phyloP scores from a whole-genome alignment of 805 yeast genomes.

The Wickerhamiella kurtzmanii region DNA sequence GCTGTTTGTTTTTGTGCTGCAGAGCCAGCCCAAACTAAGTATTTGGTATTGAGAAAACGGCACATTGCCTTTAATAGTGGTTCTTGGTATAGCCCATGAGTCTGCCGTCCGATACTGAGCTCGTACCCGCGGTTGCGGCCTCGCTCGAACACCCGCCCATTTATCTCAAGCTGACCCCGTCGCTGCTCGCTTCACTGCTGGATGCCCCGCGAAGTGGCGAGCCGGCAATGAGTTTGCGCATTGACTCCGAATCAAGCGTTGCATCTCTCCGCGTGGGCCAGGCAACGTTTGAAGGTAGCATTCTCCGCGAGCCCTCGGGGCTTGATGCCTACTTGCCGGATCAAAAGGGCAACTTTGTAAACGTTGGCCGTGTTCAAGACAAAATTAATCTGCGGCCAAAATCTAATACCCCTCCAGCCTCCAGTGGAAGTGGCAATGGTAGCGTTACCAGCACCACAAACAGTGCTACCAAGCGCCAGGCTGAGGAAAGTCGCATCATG shows the following conservation, averaged over 20 bases:
- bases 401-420: not conserved
- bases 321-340: not conserved
- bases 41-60: too few species aligned
- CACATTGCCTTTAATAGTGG: too few species aligned
- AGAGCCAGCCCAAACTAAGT: too few species aligned
- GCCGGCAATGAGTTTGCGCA: not conserved
- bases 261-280: not conserved
- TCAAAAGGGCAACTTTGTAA: not conserved
- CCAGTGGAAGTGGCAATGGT: not conserved
- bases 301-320: not conserved
- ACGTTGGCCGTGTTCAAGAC: not conserved
- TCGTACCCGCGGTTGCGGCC: not conserved
- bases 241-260: not conserved
- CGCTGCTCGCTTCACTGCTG: constrained; percentile 7
- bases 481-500: constrained; percentile 25
- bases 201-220: not conserved
- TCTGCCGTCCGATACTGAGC: not conserved
- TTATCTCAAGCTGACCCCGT: constrained; percentile 14
- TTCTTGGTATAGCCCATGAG: too few species aligned
- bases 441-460: too few species aligned
- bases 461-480: not conserved
- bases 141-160: constrained; percentile 17
- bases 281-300: constrained; percentile 1
- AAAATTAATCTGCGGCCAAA: not conserved
- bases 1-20: too few species aligned